Conservation (phyloP, 192 early-diverging fungal species). For the Coemansia asiatica region DNA sequence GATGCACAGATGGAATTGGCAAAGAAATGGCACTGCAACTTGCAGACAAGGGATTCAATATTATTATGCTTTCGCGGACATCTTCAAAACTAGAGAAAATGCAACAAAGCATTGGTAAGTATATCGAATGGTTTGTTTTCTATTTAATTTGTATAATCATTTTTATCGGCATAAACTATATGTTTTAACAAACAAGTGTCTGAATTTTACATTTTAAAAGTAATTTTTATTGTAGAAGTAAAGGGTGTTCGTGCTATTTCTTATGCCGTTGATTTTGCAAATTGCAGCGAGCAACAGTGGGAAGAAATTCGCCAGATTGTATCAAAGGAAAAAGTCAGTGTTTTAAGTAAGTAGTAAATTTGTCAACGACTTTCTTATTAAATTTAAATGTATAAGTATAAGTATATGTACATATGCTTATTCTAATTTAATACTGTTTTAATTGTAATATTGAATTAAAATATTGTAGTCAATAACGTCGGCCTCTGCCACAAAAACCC, state of each 20-base stretch:
- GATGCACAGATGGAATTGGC: conserved; percentile 93
- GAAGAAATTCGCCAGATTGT: conserved; percentile 65
- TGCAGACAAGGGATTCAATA: conserved; percentile 75
- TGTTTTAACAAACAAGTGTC: too few species aligned
- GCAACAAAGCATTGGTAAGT: conserved; percentile 59
- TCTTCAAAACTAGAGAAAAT: conserved; percentile 69
- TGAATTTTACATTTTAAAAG: too few species aligned
- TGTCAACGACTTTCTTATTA: too few species aligned
- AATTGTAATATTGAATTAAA: too few species aligned
- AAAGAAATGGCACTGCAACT: conserved; percentile 89
- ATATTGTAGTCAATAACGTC: conserved; percentile 84
- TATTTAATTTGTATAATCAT: too few species aligned
- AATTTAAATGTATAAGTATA: too few species aligned
- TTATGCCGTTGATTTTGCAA: conserved; percentile 77
- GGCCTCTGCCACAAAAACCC: conserved; percentile 86
- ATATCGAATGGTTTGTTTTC: too few species aligned
- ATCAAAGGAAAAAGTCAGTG: conserved; percentile 42
- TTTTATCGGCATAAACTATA: too few species aligned
- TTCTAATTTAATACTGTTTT: neutral
- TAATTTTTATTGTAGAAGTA: conserved; percentile 20
- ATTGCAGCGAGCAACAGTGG: conserved; percentile 40
- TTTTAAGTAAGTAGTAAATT: conserved; percentile 23
- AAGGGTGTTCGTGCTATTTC: conserved; percentile 58
- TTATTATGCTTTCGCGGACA: conserved; percentile 78
- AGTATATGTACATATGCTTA: too few species aligned